phyloP scores from a whole-genome alignment of 257 asterid species.

The Ajuga chamaepitys region DNA sequence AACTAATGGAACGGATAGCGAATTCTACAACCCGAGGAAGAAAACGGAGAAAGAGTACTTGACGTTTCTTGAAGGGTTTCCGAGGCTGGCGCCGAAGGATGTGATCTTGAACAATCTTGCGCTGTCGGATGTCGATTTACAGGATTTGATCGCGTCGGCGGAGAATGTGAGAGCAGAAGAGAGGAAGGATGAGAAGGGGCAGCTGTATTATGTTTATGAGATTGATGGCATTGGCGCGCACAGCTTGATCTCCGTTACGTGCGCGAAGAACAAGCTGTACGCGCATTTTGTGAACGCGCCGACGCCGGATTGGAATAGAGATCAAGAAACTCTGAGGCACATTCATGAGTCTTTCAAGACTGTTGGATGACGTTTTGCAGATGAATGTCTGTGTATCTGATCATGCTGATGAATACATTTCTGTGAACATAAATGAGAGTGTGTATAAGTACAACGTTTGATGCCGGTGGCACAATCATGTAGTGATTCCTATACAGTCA shows the following conservation, averaged over 20 bases:
- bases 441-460: too few species aligned
- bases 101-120: constrained; percentile 68
- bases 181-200: constrained; percentile 72
- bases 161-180: constrained; percentile 62
- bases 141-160: constrained; percentile 72
- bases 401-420: not conserved
- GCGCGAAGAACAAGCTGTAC: constrained; percentile 82
- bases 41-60: constrained; percentile 74
- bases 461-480: too few species aligned
- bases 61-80: constrained; percentile 70
- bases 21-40: constrained; percentile 86
- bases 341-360: constrained; percentile 82
- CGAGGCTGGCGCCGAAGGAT: constrained; percentile 71
- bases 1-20: constrained; percentile 88
- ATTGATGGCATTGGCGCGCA: constrained; percentile 62
- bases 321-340: constrained; percentile 65
- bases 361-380: constrained; percentile 31
- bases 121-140: constrained; percentile 76
- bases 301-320: constrained; percentile 67
- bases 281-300: constrained; percentile 97
- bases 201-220: constrained; percentile 76
- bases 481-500: too few species aligned
- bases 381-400: not conserved
- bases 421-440: not conserved
- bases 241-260: constrained; percentile 84